Evolutionary conservation across 345 rosid species (phyloP), one percentile per base, ranked within the genome.

Genomic region (Carallia brachiata): DNA sequence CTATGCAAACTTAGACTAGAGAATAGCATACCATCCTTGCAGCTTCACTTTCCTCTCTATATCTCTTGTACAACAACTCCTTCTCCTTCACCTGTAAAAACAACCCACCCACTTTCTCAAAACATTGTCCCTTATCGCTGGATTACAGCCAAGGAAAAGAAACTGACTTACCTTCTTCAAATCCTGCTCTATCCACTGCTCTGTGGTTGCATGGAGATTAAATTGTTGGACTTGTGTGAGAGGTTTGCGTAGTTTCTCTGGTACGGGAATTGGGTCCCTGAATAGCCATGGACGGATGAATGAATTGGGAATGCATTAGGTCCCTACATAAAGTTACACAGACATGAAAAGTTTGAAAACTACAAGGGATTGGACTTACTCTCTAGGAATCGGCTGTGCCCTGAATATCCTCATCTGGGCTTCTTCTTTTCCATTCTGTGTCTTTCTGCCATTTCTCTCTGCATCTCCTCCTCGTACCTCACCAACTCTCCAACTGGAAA

Each of bases 241-340:
- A 12, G 99, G 98, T 76, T 69, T 90, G 32, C 98, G 86, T 62
- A 80, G 87, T 81, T 87, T 96, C 84, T 88, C 97, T 17, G 97
- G 93, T 61, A 92, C 74, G 17, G 95, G 97, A 76, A 89, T 83
- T 63, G 99, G 97, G 66, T 92, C 97, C 78, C 99, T 95, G 85
- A 64, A 50, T 18, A 40, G 34, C 59, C 19, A 55, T n/a, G 52
- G 57, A 63, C 34, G 66, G 50, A 3, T 44, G 50, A 3, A 44
- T 44, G 50, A 44, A 40, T 40, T 40, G 4, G 48, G 23, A 23
- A 32, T 32, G 34, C 34, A 23, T 23, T 23, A 23, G 50, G 12
- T 44, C 50, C 50, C 50, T 44, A 44, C 4, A 57, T 4, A 47
- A 19, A 8, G 34, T 27, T 15, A 44, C 50, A 60, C 9, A 18